phyloP scores from a whole-genome alignment of 2,329 filamentous ascomycete species.

The Pyricularia sp. region DNA sequence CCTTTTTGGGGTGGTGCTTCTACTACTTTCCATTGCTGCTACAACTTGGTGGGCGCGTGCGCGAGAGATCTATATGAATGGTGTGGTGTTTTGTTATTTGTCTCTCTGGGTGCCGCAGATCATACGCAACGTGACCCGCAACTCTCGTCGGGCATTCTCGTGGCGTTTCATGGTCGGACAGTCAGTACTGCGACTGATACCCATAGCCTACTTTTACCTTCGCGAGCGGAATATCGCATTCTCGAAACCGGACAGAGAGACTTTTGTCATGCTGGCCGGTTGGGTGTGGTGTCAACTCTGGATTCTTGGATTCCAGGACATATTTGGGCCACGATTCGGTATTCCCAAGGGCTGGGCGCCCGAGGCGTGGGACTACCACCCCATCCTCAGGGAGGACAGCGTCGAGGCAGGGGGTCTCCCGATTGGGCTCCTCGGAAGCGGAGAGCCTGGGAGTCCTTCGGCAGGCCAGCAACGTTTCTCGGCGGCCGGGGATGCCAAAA shows the following conservation, averaged over 20 bases:
- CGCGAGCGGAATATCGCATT: conserved; percentile 74
- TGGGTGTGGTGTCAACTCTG: conserved; percentile 89
- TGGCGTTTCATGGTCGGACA: conserved; percentile 89
- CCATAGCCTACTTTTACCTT: conserved; percentile 79
- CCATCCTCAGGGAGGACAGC: conserved; percentile 73
- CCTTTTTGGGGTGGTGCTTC: conserved; percentile 42
- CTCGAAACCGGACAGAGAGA: conserved; percentile 55
- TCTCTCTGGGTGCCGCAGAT: conserved; percentile 94
- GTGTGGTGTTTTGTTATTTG: conserved; percentile 64
- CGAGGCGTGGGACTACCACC: conserved; percentile 93
- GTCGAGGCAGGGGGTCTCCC: conserved; percentile 72
- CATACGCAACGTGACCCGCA: conserved; percentile 78
- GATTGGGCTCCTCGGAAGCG: conserved; percentile 52
- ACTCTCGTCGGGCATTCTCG: conserved; percentile 81
- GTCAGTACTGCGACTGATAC: conserved; percentile 66
- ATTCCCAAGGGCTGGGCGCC: conserved; percentile 59
- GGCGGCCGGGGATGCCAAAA: conserved; percentile 16
- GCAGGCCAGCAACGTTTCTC: conserved; percentile 21
- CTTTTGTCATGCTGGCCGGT: conserved; percentile 54
- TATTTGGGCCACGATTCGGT: conserved; percentile 83
- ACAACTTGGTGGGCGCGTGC: conserved; percentile 48
- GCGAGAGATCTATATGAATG: conserved; percentile 49
- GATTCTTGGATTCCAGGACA: conserved; percentile 68
- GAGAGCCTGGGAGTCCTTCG: conserved; percentile 18
- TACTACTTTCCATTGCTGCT: conserved; percentile 51